A percentile compares a stretch with the other conserved stretches of the same genome.
Conservation (phyloP, 331 rosid genomes). For the Stylosanthes scabra region DNA sequence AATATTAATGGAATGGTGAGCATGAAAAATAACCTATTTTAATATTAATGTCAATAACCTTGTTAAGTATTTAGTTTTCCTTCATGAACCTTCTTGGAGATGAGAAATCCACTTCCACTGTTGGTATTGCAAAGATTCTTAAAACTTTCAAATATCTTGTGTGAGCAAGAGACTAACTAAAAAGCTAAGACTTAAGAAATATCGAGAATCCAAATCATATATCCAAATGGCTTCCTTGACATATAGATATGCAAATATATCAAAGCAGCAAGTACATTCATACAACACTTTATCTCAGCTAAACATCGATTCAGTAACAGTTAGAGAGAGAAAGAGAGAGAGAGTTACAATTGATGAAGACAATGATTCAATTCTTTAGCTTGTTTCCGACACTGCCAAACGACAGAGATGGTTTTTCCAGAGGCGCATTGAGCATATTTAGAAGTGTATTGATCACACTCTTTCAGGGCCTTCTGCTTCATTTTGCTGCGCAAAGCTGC, state of each 20-base stretch:
- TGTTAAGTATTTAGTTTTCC: too few relatives aligned
- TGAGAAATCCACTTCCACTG: neutral
- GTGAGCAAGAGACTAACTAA: slow-evolving; percentile 1
- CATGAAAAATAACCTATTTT: neutral
- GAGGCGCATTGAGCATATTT: slow-evolving; percentile 86
- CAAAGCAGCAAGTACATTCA: neutral
- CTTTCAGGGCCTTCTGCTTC: slow-evolving; percentile 91
- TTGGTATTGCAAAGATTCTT: slow-evolving; percentile 3
- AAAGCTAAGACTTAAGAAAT: too few relatives aligned
- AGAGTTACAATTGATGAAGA: slow-evolving; percentile 82
- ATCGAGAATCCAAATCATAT: slow-evolving; percentile 2
- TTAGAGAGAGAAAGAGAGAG: slow-evolving; percentile 7
- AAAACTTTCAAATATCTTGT: neutral
- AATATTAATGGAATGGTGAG: neutral
- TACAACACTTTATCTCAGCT: neutral
- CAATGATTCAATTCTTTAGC: slow-evolving; percentile 84
- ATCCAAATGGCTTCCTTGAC: neutral
- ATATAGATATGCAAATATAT: neutral
- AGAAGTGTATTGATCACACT: slow-evolving; percentile 71
- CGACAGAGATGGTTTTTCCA: slow-evolving; percentile 84
- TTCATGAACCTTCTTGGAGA: neutral
- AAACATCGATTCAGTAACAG: too few relatives aligned
- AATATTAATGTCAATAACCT: slow-evolving; percentile 15
- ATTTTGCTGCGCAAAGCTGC: slow-evolving; percentile 91
- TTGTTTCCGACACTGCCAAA: slow-evolving; percentile 82